Base-by-base conservation (phyloP, 805 yeast genomes). In the Lachancea fermentati region DNA sequence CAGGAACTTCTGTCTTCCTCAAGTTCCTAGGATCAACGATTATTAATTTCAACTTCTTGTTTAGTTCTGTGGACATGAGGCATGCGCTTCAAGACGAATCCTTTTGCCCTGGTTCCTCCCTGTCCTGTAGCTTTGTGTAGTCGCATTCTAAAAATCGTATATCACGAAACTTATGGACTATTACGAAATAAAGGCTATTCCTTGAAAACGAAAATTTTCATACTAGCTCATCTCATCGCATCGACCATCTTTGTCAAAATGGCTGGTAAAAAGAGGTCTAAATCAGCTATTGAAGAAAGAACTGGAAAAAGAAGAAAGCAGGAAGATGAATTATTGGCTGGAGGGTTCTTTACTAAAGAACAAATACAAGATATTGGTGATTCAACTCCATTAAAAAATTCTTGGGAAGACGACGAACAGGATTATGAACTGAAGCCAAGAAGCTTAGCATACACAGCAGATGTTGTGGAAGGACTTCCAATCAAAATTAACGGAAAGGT, bases 341-440 rank as follows among this genome's bases (percentile, higher is more conserved):
- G 43, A 22, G 58, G 58, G 9, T 47, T 57, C 22, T 50, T 54
- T 15, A 38, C 51, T 12, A 55, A 49, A 19, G 52, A 49, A 15
- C 54, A 50, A 25, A 54, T 46, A 12, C 44, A 48, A 17, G 34
- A 50, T 17, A 44, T 46, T 25, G 50, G 43, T n/a, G 48, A 46
- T 12, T 25, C 29, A 17, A 36, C 32, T 40, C 46, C 30, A 24
- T 19, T 14, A 12, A 35, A 14, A 37, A 46, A 47, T 12, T 67
- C 72, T 42, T 78, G 81, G 82, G 86, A 79, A n/a, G 73, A 81
- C 42, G 81, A 75, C 43, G 94, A 85, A 52, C 85, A 79, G 53
- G 89, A 78, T 41, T 88, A 86, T 52, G 97, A 89, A 57, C 62
- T 70, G 48, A 64, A 58, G 41, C 95, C 96, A 1, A 73, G 97